Base-by-base conservation (phyloP, 2,329 filamentous ascomycete species). In the Ceratocystiopsis minuta region DNA sequence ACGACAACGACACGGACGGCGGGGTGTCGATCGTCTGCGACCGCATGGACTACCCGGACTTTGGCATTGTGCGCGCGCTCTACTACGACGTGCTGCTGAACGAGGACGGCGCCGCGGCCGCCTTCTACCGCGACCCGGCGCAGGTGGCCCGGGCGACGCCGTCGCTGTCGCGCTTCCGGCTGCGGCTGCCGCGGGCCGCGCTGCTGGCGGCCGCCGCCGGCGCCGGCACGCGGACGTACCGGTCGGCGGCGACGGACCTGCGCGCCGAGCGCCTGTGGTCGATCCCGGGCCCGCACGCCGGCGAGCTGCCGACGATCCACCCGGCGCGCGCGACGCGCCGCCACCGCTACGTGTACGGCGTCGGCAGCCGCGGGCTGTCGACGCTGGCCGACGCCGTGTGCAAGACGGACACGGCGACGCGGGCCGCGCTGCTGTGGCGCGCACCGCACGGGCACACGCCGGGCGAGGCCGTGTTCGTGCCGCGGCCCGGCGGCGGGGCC, bases 41-140 rank as follows among this genome's bases (percentile, higher is more conserved):
- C 46, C 54, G 79, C 1, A 58, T 76, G 28, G 62, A 70, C 40
- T 86, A 80, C 52, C 64, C 72, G 0, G 78, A 71, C 40, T 59
- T 70, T 0, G 75, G 83, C 44, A 63, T 86, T 15, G 60, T 90
- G 34, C 65, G 73, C 24, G 62, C 61, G 9, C 71, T 85, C 46
- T 85, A 84, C 59, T 78, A 85, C 55, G 70, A 81, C 39, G 71
- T 80, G 34, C 54, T 86, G 3, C 59, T 77, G 14, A 65, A 72
- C 40, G 64, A 63, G 2, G 53, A 72, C 28, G 61, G 59, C 7
- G 66, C 65, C 0, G 60, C 63, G 1, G 53, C 55, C 45, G 60
- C 56, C 16, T 66, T 62, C 45, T 65, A 60, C 57, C 52, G 57
- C n/a, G 56, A 64, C 14, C 55, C 63, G 12, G 57, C 58, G 2